Conservation (phyloP, 2,329 filamentous ascomycete species). For the Aspergillus tanneri region DNA sequence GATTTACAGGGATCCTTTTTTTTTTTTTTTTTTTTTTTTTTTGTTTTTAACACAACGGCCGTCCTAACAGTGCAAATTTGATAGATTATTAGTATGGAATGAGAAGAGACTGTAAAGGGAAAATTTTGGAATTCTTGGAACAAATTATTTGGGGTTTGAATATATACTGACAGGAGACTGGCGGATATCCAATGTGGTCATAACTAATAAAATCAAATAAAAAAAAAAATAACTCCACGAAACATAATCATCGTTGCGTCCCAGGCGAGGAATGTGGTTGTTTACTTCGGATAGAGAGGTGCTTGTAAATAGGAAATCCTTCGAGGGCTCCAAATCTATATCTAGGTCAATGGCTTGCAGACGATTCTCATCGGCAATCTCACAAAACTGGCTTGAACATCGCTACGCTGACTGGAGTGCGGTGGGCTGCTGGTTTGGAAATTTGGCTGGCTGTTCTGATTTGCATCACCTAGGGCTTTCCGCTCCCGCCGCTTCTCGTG, state of each 20-base stretch:
- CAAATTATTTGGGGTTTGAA: no score
- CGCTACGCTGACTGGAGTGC: constrained; percentile 11
- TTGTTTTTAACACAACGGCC: no score
- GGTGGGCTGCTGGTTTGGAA: constrained; percentile 17
- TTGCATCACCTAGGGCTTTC: constrained; percentile 25
- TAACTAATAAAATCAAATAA: neutral
- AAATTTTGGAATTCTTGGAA: no score
- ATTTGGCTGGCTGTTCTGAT: constrained; percentile 29
- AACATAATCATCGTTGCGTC: neutral
- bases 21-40: no score
- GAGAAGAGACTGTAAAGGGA: no score
- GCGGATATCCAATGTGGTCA: neutral
- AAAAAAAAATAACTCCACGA: neutral
- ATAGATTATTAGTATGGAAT: no score
- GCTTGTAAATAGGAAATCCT: constrained; percentile 37
- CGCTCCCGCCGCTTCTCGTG: constrained; percentile 16
- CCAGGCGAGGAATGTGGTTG: constrained; percentile 9
- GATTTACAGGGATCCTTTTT: no score
- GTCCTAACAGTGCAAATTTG: no score
- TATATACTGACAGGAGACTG: no score
- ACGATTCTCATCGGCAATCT: constrained; percentile 20
- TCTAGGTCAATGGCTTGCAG: constrained; percentile 33
- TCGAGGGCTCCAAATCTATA: constrained; percentile 37
- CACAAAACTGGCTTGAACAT: constrained; percentile 10
- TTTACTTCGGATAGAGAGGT: constrained; percentile 29